A percentile compares a stretch with the other conserved stretches of the same genome.
These are phyloP conservation scores for Strobilomyces echinocephalus DNA, from an alignment of 768 basidiomycete genomes.

Conservation along the genomic window DNA sequence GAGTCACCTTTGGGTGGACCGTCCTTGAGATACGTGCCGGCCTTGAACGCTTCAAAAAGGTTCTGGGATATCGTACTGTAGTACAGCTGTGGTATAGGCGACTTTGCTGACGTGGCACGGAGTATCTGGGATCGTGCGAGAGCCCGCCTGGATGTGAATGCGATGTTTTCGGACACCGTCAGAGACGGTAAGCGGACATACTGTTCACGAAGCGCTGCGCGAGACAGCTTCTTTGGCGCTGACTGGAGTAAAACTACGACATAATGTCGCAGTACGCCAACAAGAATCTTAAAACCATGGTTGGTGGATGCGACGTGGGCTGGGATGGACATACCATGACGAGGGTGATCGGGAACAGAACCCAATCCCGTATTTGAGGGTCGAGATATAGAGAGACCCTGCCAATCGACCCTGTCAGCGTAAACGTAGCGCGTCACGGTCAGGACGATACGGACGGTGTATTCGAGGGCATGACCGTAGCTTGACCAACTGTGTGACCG, in stretches of 20 bases:
- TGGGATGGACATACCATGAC: constrained; percentile 70
- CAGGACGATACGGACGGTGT: constrained; percentile 20
- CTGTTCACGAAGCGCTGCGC: constrained; percentile 88
- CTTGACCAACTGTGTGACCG: constrained; percentile 2
- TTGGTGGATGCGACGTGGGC: background rate
- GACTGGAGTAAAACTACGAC: constrained; percentile 82
- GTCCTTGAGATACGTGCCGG: constrained; percentile 84
- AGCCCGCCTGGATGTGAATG: constrained; percentile 51
- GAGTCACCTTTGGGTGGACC: constrained; percentile 66
- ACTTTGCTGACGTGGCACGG: constrained; percentile 72
- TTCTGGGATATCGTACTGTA: constrained; percentile 73
- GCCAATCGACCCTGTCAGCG: constrained; percentile 9
- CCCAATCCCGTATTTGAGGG: constrained; percentile 93
- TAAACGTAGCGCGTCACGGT: background rate
- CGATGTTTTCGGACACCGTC: background rate
- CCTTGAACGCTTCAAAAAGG: constrained; percentile 64
- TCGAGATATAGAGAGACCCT: constrained; percentile 71
- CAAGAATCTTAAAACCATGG: constrained; percentile 60
- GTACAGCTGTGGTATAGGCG: constrained; percentile 69
- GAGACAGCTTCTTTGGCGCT: constrained; percentile 73
- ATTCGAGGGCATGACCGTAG: constrained; percentile 36
- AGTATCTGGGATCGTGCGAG: constrained; percentile 80
- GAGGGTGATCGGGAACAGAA: constrained; percentile 92
- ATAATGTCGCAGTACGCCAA: constrained; percentile 90
- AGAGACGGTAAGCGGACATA: constrained; percentile 38